These are phyloP conservation scores for Melaleuca quinquenervia DNA, from an alignment of 345 rosid species.

Conservation along the genomic window DNA sequence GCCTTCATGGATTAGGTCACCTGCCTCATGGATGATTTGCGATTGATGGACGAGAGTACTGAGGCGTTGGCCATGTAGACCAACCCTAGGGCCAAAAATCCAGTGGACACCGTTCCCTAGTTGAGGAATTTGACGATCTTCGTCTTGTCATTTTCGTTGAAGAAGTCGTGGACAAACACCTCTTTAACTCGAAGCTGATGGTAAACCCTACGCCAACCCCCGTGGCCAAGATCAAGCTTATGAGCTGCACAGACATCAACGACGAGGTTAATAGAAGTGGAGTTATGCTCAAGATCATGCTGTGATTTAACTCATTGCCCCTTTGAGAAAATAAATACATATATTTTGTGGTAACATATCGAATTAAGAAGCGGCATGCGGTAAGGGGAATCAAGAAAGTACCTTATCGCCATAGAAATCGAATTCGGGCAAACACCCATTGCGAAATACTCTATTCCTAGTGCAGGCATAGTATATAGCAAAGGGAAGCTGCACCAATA, in stretches of 20 bases:
- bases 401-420: slow-evolving; percentile 29
- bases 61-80: slow-evolving; percentile 8
- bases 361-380: neutral
- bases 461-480: slow-evolving; percentile 1
- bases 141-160: neutral
- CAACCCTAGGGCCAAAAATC: slow-evolving; percentile 5
- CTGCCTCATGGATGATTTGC: neutral
- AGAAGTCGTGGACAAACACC: neutral
- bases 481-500: slow-evolving; percentile 16
- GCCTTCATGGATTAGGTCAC: too few relatives aligned
- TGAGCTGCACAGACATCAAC: neutral
- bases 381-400: neutral
- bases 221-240: slow-evolving; percentile 11
- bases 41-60: slow-evolving; percentile 10
- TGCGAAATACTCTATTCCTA: slow-evolving; percentile 10
- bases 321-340: neutral
- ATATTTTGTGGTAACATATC: neutral
- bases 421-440: slow-evolving; percentile 4
- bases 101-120: slow-evolving; percentile 1
- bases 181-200: slow-evolving; percentile 9
- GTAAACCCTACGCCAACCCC: slow-evolving; percentile 19
- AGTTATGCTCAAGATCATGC: neutral
- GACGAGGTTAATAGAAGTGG: neutral
- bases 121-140: neutral
- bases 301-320: neutral